A percentile compares a stretch with the other conserved stretches of the same genome.
Evolutionary conservation across 1,284 basidiomycete species (phyloP).

Genomic region (Cryptococcus sp.): DNA sequence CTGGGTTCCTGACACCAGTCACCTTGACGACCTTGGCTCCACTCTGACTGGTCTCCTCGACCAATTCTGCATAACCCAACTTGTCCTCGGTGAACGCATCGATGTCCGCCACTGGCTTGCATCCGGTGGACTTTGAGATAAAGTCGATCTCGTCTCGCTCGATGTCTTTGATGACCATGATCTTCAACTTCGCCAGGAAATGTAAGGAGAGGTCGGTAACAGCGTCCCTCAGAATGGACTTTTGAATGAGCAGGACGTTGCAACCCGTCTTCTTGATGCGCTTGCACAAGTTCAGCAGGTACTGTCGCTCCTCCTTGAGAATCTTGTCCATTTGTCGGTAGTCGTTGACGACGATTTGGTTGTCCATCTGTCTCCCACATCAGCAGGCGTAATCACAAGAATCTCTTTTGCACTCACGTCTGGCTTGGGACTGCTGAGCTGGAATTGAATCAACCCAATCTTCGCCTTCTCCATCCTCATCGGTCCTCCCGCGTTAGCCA

Average conservation of each 20-base stretch:
- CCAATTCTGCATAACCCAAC: slow-evolving; percentile 91
- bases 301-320: slow-evolving; percentile 95
- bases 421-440: slow-evolving; percentile 95
- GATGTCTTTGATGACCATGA: slow-evolving; percentile 95
- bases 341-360: slow-evolving; percentile 98
- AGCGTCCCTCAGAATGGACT: slow-evolving; percentile 97
- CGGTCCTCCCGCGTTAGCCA: slow-evolving; percentile 86
- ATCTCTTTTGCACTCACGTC: slow-evolving; percentile 73
- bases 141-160: slow-evolving; percentile 99
- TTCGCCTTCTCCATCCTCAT: slow-evolving; percentile 97
- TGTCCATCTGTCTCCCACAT: slow-evolving; percentile 79
- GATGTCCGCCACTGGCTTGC: slow-evolving; percentile 96
- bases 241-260: slow-evolving; percentile 98
- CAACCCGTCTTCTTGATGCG: slow-evolving; percentile 99
- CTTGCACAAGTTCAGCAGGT: slow-evolving; percentile 97
- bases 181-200: slow-evolving; percentile 97
- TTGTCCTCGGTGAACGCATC: slow-evolving; percentile 99
- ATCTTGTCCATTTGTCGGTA: slow-evolving; percentile 99
- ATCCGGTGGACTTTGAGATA: slow-evolving; percentile 89
- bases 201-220: slow-evolving; percentile 98
- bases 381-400: neutral
- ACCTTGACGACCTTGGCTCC: slow-evolving; percentile 93
- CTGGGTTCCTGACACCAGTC: slow-evolving; percentile 92
- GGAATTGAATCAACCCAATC: slow-evolving; percentile 98
- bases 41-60: slow-evolving; percentile 83